Base-by-base conservation (phyloP, 1,284 basidiomycete genomes). In the Trichosporon asahii region DNA sequence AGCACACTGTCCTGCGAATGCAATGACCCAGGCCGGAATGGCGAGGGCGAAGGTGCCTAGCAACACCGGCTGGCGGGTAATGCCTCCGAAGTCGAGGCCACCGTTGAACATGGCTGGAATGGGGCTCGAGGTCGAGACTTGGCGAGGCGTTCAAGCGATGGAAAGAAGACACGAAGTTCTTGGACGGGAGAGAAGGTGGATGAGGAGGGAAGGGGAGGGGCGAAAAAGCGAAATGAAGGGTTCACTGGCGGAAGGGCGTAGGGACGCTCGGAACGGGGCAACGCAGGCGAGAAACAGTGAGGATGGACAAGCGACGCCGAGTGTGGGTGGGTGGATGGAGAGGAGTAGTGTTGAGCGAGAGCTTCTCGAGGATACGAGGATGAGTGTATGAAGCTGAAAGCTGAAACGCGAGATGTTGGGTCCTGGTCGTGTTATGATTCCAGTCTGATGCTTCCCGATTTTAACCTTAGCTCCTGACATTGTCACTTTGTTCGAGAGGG, bases 21-120 rank as follows among this genome's bases (percentile, higher is more conserved):
- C 94, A 64, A 93, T 89, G 79, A 96, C 89, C 95, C 95, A 98
- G 72, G 90, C 93, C 72, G 94, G 90, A 71, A 92, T 82, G 55
- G 92, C 87, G 65, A 98, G 87, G 70, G 94, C 87, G 72, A 90
- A 90, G 1, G 95, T 96, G 80, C 91, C 90, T 46, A 95, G 86
- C 80, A 97, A 94, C 78, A 94, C 86, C 80, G 95, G 94, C 83
- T 96, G 93, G 23, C 92, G 91, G 73, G 94, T 86, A 75, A 96
- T 90, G 76, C 72, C 74, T 55, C 78, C 73, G 0, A 76, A 49
- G 66, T 80, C 75, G 66, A 80, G 74, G n/a, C 78, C 77, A 53
- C 75, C 73, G 70, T 75, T 70, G 64, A 75, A 73, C 77, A 78
- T 77, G 67, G 69, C 68, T 66, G 25, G 66, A 37, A n/a, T 55